Conservation (phyloP, 306 rosid genomes). For the Ormosia semicastrata region DNA sequence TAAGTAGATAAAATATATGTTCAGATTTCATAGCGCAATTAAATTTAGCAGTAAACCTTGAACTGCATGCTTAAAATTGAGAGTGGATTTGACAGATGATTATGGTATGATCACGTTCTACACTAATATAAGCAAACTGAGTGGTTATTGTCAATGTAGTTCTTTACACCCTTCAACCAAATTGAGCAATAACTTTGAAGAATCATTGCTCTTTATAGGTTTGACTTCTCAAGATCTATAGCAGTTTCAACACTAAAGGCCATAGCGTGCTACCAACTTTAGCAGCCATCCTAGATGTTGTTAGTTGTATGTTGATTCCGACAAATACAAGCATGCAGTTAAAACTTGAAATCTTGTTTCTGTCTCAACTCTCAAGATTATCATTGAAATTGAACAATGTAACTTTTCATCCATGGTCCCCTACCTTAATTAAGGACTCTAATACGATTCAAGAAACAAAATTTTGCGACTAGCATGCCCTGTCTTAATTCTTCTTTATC, state of each 20-base stretch:
- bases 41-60: background rate
- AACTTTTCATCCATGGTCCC: constrained; percentile 53
- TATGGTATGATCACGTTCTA: constrained; percentile 41
- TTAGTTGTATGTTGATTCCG: constrained; percentile 29
- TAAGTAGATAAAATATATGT: background rate
- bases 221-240: constrained; percentile 30
- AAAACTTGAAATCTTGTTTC: constrained; percentile 25
- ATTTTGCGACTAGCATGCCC: constrained; percentile 41
- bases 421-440: constrained; percentile 30
- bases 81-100: constrained; percentile 38
- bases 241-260: constrained; percentile 14
- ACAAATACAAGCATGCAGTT: constrained; percentile 33
- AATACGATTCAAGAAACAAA: constrained; percentile 20
- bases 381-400: constrained; percentile 19
- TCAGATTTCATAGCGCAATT: constrained; percentile 4
- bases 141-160: constrained; percentile 9
- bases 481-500: constrained; percentile 23
- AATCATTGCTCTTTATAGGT: constrained; percentile 47
- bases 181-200: constrained; percentile 26
- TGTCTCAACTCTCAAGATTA: constrained; percentile 26
- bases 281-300: constrained; percentile 33
- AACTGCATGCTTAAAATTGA: constrained; percentile 27
- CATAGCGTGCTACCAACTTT: constrained; percentile 45
- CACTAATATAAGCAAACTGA: constrained; percentile 11
- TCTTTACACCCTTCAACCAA: constrained; percentile 24